Percentiles rank a stretch among this genome's conserved stretches.
These are phyloP conservation scores for Eleusine coracana DNA, from an alignment of 176 grass and related monocot species.

Conservation along the genomic window DNA sequence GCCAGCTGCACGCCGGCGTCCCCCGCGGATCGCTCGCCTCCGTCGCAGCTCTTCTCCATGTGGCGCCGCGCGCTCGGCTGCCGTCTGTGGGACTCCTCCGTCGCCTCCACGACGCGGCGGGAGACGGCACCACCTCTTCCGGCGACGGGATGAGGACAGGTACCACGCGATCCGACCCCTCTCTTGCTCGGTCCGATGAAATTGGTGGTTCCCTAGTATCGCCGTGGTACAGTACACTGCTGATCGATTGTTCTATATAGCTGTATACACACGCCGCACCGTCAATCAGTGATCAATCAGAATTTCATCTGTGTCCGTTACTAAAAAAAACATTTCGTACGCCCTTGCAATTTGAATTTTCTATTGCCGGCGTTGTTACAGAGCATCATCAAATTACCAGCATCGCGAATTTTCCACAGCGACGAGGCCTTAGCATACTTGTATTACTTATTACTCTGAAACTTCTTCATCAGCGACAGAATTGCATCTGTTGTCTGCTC, in stretches of 20 bases:
- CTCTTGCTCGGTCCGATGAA: neutral
- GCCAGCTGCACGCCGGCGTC: neutral
- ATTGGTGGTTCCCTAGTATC: too few species aligned
- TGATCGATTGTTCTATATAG: neutral
- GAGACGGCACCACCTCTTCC: neutral
- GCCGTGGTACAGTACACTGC: neutral
- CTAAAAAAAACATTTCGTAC: neutral
- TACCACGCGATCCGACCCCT: neutral
- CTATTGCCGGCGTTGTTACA: neutral
- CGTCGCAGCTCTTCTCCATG: neutral
- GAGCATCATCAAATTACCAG: neutral
- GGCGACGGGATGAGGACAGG: constrained; percentile 31
- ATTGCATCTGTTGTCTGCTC: too few species aligned
- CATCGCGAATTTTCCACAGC: neutral
- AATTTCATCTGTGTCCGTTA: neutral
- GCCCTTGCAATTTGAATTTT: neutral
- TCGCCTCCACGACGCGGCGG: constrained; percentile 32
- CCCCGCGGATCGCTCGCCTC: neutral
- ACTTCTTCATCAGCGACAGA: neutral
- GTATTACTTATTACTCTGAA: neutral
- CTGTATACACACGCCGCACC: neutral
- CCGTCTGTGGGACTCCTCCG: constrained; percentile 9
- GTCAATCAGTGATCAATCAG: neutral
- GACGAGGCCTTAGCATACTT: neutral
- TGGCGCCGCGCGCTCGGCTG: neutral